Evolutionary conservation across 2,329 filamentous ascomycete species (phyloP).

Genomic region (Monosporascus sp.): DNA sequence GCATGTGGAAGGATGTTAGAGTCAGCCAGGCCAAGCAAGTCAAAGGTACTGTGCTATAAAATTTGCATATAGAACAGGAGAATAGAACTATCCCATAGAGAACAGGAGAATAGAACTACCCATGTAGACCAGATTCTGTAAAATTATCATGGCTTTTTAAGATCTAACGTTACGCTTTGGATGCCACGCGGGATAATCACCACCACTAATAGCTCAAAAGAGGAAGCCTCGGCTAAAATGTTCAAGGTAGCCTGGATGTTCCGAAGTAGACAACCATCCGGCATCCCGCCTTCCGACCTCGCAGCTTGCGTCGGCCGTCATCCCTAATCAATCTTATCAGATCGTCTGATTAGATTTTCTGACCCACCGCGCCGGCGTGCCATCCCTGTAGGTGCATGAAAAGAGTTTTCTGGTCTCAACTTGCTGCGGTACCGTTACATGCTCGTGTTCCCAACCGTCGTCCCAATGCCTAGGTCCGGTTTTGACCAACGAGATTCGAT

Average conservation of each 20-base stretch:
- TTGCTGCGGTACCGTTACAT: neutral
- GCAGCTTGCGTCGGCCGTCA: slow-evolving; percentile 11
- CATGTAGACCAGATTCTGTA: neutral
- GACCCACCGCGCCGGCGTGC: slow-evolving; percentile 10
- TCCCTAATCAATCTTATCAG: slow-evolving; percentile 24
- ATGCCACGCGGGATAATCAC: neutral
- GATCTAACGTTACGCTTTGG: neutral
- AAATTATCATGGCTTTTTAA: neutral
- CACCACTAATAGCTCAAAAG: too few species aligned
- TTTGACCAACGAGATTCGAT: neutral
- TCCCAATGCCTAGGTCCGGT: neutral
- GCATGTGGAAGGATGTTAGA: slow-evolving; percentile 27
- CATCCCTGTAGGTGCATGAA: neutral
- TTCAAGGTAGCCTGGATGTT: neutral
- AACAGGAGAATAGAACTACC: neutral
- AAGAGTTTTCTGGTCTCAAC: neutral
- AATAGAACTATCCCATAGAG: slow-evolving; percentile 1
- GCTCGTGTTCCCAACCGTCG: neutral
- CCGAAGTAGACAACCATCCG: neutral
- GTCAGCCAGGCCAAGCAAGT: slow-evolving; percentile 28
- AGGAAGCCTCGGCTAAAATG: too few species aligned
- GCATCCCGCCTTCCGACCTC: slow-evolving; percentile 18
- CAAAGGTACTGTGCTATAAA: slow-evolving; percentile 27
- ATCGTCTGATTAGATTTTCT: slow-evolving; percentile 26
- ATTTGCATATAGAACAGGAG: neutral